phyloP scores from a whole-genome alignment of 2,329 filamentous ascomycete species.

The Pseudocercospora macadamiae region DNA sequence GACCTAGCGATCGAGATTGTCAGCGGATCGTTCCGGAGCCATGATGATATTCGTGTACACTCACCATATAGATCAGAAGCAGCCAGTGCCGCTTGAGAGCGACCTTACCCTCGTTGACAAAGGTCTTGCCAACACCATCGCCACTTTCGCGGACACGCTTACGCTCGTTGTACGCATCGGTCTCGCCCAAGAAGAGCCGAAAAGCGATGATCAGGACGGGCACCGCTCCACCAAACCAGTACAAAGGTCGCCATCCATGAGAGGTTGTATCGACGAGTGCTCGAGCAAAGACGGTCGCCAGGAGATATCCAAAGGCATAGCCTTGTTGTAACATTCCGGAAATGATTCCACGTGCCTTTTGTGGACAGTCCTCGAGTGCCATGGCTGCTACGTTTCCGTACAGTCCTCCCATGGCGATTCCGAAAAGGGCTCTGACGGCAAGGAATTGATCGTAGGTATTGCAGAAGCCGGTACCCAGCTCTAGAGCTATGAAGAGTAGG shows the following conservation, averaged over 20 bases:
- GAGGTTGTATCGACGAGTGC: constrained; percentile 75
- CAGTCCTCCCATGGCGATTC: constrained; percentile 66
- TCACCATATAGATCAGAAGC: constrained; percentile 76
- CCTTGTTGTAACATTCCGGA: constrained; percentile 67
- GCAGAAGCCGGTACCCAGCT: constrained; percentile 63
- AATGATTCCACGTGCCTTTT: constrained; percentile 60
- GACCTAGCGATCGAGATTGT: no score
- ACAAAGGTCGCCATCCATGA: constrained; percentile 81
- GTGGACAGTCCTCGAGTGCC: constrained; percentile 64
- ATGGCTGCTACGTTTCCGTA: constrained; percentile 66
- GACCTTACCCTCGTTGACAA: constrained; percentile 75
- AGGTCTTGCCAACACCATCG: constrained; percentile 66
- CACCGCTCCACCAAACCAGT: constrained; percentile 84
- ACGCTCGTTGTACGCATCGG: constrained; percentile 69
- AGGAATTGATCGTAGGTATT: constrained; percentile 62
- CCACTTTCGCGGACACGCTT: constrained; percentile 63
- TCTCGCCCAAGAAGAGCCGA: constrained; percentile 78
- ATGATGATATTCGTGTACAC: no score
- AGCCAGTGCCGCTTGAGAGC: constrained; percentile 80
- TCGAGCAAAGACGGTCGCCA: constrained; percentile 47
- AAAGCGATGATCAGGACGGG: constrained; percentile 80
- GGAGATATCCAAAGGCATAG: constrained; percentile 67
- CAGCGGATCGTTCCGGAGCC: no score
- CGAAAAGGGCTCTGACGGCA: constrained; percentile 62
- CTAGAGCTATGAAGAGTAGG: constrained; percentile 62